Base-by-base conservation (phyloP, 108 stramenopile genomes). In the Discostella stelligeroides region DNA sequence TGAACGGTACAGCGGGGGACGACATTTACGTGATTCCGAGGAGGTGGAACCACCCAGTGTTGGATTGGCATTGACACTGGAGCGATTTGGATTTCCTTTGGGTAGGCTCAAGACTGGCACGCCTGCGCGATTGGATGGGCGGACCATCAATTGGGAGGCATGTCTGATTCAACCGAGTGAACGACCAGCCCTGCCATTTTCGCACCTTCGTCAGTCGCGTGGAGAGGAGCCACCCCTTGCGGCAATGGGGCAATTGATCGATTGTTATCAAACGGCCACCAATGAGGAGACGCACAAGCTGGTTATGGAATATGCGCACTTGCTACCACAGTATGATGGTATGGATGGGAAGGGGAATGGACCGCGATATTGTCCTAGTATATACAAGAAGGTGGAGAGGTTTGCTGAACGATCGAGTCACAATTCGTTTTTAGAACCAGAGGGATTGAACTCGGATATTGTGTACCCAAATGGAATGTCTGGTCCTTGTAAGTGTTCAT, bases 391-490 rank as follows among this genome's bases (percentile, higher is more conserved):
- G 73, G 96, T 97, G 14, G 84, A 90, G 63, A 71, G 95, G 10
- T 99, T 99, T 84, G 92, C 95, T 21, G 96, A 98, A 46, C 84
- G 97, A 23, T 73, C 66, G 23, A 76, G 88, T 58, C 98, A 99
- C 79, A 94, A 96, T 70, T 94, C 92, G 51, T 99, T 97, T 82
- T 82, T 99, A 24, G 98, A 99, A 82, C 98, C 98, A 7, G 98
- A 99, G 79, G 98, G 98, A 3, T 68, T 99, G 17, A 91, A 90
- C 70, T 94, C 97, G 0, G 77, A 97, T 68, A 75, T 99, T 43
- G 97, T 99, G 1, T 99, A 99, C 75, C 98, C 98, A 28, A 98
- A 97, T 66, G 98, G 98, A 23, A 91, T 99, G 92, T 88, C 89
- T 37, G 93, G 90, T 9, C 88, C 92, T 17, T 83, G 80, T 81